A percentile compares a stretch with the other conserved stretches of the same genome.
phyloP scores from a whole-genome alignment of 345 rosid species.

The Heritiera fomes region DNA sequence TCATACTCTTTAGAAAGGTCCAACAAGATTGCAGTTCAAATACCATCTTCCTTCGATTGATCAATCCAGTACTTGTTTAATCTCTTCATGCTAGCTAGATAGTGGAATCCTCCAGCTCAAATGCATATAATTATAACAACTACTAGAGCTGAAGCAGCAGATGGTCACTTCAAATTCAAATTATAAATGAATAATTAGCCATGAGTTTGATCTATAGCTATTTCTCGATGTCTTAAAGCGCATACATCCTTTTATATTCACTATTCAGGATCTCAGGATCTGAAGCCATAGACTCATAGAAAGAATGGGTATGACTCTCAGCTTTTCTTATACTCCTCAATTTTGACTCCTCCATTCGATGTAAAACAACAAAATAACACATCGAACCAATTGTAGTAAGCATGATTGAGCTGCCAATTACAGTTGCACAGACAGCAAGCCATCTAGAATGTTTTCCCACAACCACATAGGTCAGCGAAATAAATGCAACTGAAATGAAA shows the following conservation, averaged over 20 bases:
- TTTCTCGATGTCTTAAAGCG: constrained; percentile 22
- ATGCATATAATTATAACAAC: not conserved
- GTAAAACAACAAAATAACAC: constrained; percentile 83
- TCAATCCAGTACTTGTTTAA: not conserved
- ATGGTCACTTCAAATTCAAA: not conserved
- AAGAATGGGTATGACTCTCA: constrained; percentile 76
- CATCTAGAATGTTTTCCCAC: constrained; percentile 74
- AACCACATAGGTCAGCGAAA: constrained; percentile 86
- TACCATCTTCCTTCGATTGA: not conserved
- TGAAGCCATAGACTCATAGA: constrained; percentile 64
- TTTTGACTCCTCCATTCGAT: constrained; percentile 83
- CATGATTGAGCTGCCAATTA: constrained; percentile 81
- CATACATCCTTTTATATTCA: constrained; percentile 90
- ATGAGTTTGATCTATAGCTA: not conserved
- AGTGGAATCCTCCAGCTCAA: not conserved
- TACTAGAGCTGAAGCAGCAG: not conserved
- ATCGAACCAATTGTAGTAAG: constrained; percentile 90
- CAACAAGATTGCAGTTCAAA: constrained; percentile 7
- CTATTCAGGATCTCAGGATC: constrained; percentile 75
- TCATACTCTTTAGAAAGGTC: not conserved
- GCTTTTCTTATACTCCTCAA: constrained; percentile 74
- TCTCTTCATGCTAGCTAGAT: not conserved
- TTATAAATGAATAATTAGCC: not conserved
- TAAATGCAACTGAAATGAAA: constrained; percentile 86
- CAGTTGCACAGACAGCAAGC: constrained; percentile 84